Percentiles rank a stretch among this genome's conserved stretches.
phyloP scores from a whole-genome alignment of 768 basidiomycete genomes.

The Lyophyllum decastes region DNA sequence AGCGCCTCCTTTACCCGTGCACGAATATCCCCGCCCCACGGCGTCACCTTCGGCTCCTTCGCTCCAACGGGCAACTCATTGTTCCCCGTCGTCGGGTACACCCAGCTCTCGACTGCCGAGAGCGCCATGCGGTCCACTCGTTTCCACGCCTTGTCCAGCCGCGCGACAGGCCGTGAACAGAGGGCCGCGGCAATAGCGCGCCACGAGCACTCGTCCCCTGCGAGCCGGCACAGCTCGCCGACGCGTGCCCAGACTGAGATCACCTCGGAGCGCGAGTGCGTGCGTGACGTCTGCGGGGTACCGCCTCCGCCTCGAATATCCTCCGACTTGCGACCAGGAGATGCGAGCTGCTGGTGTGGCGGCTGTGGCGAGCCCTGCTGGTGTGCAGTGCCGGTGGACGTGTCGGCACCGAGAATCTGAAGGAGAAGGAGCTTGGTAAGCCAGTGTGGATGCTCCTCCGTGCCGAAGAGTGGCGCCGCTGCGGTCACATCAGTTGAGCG shows the following conservation, averaged over 20 bases:
- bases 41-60: slow-evolving; percentile 52
- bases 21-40: slow-evolving; percentile 70
- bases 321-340: slow-evolving; percentile 34
- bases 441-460: slow-evolving; percentile 77
- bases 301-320: slow-evolving; percentile 23
- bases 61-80: slow-evolving; percentile 30
- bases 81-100: slow-evolving; percentile 36
- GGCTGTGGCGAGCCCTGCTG: neutral
- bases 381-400: slow-evolving; percentile 31
- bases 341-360: slow-evolving; percentile 8
- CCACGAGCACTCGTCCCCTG: slow-evolving; percentile 83
- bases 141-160: slow-evolving; percentile 81
- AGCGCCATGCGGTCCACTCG: slow-evolving; percentile 64
- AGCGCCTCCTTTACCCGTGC: slow-evolving; percentile 47
- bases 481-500: slow-evolving; percentile 15
- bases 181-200: slow-evolving; percentile 70
- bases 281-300: slow-evolving; percentile 46
- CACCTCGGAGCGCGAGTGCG: slow-evolving; percentile 72
- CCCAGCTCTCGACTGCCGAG: slow-evolving; percentile 68
- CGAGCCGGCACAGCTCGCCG: slow-evolving; percentile 69
- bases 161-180: slow-evolving; percentile 72
- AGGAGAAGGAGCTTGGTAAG: slow-evolving; percentile 71
- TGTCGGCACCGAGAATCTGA: slow-evolving; percentile 69
- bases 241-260: slow-evolving; percentile 73
- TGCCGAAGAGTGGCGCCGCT: slow-evolving; percentile 57